Percentiles rank a stretch among this genome's conserved stretches.
Evolutionary conservation across 169 alveolate species (phyloP).

Genomic region (Eimeria tenella): DNA sequence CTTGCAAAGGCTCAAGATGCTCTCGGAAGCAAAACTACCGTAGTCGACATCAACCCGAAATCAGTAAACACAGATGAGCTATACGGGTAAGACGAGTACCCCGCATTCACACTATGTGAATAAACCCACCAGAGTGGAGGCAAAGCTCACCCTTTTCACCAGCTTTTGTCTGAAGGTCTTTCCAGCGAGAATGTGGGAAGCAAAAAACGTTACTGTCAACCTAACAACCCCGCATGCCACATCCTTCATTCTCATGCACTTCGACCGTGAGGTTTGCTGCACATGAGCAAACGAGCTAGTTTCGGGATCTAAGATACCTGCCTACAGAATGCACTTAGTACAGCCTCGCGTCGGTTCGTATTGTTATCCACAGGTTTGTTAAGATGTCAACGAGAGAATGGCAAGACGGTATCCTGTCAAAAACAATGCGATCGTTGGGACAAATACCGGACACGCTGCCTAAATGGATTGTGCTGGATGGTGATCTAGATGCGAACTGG

Average conservation of each 20-base stretch:
- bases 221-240: no score
- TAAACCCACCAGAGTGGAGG: not conserved
- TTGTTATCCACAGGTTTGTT: slow-evolving; percentile 82
- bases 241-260: no score
- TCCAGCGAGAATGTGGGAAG: no score
- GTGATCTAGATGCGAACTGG: slow-evolving; percentile 97
- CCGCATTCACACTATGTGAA: not conserved
- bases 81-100: slow-evolving; percentile 88
- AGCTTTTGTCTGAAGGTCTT: no score
- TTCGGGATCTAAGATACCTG: no score
- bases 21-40: slow-evolving; percentile 93
- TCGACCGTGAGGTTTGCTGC: no score
- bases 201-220: no score
- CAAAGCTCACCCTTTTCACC: no score
- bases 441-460: slow-evolving; percentile 92
- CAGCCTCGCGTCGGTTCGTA: no score
- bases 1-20: slow-evolving; percentile 95
- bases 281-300: no score
- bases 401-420: slow-evolving; percentile 96
- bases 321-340: no score
- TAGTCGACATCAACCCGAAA: slow-evolving; percentile 94
- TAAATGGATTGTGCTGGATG: slow-evolving; percentile 96
- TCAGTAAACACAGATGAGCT: slow-evolving; percentile 94
- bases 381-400: slow-evolving; percentile 95
- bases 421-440: slow-evolving; percentile 92